Evolutionary conservation across 202 grass and related monocot species (phyloP).

Genomic region (Sporobolus alterniflorus): DNA sequence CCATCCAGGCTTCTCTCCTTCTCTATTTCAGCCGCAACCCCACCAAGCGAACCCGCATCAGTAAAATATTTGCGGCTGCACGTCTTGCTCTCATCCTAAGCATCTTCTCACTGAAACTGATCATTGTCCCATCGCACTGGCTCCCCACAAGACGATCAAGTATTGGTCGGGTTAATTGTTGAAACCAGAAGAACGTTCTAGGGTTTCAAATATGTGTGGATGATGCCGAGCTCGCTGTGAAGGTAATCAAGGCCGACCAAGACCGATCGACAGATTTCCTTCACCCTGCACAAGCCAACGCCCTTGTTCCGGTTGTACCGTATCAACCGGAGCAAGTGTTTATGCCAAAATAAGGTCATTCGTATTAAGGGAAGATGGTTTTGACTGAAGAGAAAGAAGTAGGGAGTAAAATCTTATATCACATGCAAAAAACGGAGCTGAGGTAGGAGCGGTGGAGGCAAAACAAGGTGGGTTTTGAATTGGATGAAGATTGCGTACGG

Average conservation of each 20-base stretch:
- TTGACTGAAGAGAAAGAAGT: too few species aligned
- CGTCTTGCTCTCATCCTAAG: slow-evolving; percentile 71
- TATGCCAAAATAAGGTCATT: too few species aligned
- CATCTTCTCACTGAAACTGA: slow-evolving; percentile 81
- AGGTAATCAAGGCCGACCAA: slow-evolving; percentile 81
- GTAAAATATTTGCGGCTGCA: slow-evolving; percentile 69
- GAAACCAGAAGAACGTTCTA: slow-evolving; percentile 93
- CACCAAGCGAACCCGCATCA: slow-evolving; percentile 58
- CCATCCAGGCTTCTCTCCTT: slow-evolving; percentile 81
- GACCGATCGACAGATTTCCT: slow-evolving; percentile 78
- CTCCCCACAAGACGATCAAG: slow-evolving; percentile 63
- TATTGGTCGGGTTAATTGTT: slow-evolving; percentile 81
- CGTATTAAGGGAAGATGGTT: too few species aligned
- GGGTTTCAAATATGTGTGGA: slow-evolving; percentile 89
- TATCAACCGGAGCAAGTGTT: slow-evolving; percentile 74
- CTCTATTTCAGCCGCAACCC: slow-evolving; percentile 37
- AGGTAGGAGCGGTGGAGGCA: too few species aligned
- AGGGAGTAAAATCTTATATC: too few species aligned
- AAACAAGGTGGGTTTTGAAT: too few species aligned
- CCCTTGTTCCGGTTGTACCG: slow-evolving; percentile 76
- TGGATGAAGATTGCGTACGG: too few species aligned
- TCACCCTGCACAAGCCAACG: slow-evolving; percentile 63
- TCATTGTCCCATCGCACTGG: slow-evolving; percentile 39
- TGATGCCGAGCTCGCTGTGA: slow-evolving; percentile 72
- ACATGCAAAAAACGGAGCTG: too few species aligned